Evolutionary conservation across 2,329 filamentous ascomycete genomes (phyloP), one percentile per base, ranked within the genome.

Genomic region (Elsinoe ampelina): DNA sequence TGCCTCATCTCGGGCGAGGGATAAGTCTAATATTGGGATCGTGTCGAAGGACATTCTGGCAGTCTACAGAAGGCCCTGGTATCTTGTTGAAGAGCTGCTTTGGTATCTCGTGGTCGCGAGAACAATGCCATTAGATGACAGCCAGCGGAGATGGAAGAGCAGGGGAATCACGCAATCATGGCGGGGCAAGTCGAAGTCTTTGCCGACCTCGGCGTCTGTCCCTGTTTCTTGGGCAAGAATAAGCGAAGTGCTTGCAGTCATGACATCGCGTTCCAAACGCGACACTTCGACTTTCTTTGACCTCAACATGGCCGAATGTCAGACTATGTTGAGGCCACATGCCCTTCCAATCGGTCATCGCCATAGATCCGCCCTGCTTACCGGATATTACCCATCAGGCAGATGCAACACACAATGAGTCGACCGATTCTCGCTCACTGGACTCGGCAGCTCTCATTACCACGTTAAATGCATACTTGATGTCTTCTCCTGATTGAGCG

Each of bases 1-100:
- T 4, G 74, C 73, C 15, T 81, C 77, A 62, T 83, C 72, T 61
- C 77, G 74, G 38, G 88, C 85, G 19, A 80, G 74, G 12, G 85
- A 80, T 59, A 95, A 78, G 67, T 92, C 87, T 35, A 95, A 78
- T 54, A 93, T 80, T 1, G 89, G 89, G 58, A 95, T 83, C 2
- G 80, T 78, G 1, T 80, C 84, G 73, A 95, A 95, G 3, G 62
- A 60, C 63, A 65, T 65, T 32, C 12, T 12, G 3, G 12, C 45
- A 34, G 4, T 2, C 26, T 30, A 8, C 8, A 5, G 26, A 30
- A 7, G 2, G 26, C 26, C 26, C 22, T 22, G 22, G 3, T 22
- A 22, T 2, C 5, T 3, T 22, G 22, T 22, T 3, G 5, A 22
- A 22, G 22, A 22, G 22, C 22, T 5, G 5, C 22, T 22, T 22